Evolutionary conservation across 2,329 filamentous ascomycete genomes (phyloP).

Genomic region (Cercospora janseana): DNA sequence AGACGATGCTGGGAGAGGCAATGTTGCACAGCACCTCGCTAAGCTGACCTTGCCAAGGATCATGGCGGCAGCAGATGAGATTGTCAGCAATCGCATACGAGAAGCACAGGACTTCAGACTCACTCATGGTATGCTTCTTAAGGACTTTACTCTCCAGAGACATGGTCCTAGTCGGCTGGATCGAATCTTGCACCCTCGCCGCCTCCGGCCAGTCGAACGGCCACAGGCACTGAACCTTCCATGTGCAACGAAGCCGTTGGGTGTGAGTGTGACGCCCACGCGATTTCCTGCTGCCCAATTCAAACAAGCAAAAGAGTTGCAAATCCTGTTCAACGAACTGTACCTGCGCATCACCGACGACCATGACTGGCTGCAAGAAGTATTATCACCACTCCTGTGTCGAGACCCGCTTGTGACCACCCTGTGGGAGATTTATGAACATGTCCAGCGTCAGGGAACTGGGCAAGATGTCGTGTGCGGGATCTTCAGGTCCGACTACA

Average conservation of each 20-base stretch:
- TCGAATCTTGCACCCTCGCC: not conserved
- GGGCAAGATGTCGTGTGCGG: constrained; percentile 39
- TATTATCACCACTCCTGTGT: constrained; percentile 37
- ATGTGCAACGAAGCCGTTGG: constrained; percentile 36
- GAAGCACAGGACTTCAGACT: constrained; percentile 46
- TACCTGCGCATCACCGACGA: constrained; percentile 52
- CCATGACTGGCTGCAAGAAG: constrained; percentile 39
- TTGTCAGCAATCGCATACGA: constrained; percentile 27
- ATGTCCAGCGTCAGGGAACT: constrained; percentile 34
- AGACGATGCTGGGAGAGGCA: not conserved
- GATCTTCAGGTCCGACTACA: constrained; percentile 48
- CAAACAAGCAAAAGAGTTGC: constrained; percentile 52
- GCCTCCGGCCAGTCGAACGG: no score
- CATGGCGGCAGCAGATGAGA: constrained; percentile 12
- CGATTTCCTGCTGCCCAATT: constrained; percentile 38
- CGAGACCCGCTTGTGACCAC: constrained; percentile 39
- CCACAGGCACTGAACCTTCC: constrained; percentile 12
- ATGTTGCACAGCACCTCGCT: constrained; percentile 6
- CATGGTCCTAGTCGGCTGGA: not conserved
- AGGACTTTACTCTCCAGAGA: constrained; percentile 20
- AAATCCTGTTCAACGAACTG: constrained; percentile 59
- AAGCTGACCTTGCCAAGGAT: not conserved
- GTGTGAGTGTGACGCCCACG: constrained; percentile 40
- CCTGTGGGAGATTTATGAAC: constrained; percentile 42
- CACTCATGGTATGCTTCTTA: constrained; percentile 44